These are phyloP conservation scores for Draba incana DNA, from an alignment of 345 rosid genomes.

Conservation along the genomic window DNA sequence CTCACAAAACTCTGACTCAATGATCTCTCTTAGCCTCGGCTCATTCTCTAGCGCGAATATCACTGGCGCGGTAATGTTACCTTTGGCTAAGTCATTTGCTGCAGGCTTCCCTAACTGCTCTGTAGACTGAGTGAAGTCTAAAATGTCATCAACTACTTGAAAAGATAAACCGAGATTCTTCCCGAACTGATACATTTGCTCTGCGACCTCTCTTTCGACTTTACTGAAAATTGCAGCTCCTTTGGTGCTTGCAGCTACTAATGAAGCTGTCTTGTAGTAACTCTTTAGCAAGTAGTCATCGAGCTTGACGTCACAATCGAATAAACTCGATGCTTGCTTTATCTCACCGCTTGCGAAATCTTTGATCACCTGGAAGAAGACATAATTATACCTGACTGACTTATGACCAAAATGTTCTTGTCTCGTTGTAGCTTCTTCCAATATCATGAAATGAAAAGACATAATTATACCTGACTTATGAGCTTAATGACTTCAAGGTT, in stretches of 20 bases:
- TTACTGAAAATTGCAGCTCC: conserved; percentile 90
- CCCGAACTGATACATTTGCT: conserved; percentile 79
- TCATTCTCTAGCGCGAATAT: conserved; percentile 79
- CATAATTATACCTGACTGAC: too few species aligned
- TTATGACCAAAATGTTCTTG: conserved; percentile 1
- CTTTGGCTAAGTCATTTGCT: conserved; percentile 79
- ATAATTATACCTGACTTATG: conserved; percentile 75
- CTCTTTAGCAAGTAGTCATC: conserved; percentile 90
- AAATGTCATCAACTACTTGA: conserved; percentile 88
- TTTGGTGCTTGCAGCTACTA: conserved; percentile 91
- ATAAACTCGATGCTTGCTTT: conserved; percentile 91
- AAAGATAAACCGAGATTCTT: conserved; percentile 93
- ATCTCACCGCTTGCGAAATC: conserved; percentile 99
- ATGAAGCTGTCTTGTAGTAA: conserved; percentile 92
- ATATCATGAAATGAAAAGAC: not conserved
- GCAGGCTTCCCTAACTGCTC: conserved; percentile 97
- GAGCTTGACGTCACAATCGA: conserved; percentile 77
- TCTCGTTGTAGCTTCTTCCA: not conserved
- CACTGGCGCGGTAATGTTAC: conserved; percentile 92
- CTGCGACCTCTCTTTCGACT: conserved; percentile 52
- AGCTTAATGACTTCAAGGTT: conserved; percentile 93
- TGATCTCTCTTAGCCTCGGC: conserved; percentile 78
- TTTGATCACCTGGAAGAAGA: conserved; percentile 79
- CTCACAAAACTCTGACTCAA: conserved; percentile 89
- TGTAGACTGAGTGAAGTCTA: conserved; percentile 91